Percentiles rank a stretch among this genome's conserved stretches.
phyloP scores from a whole-genome alignment of 2,329 filamentous ascomycete species.

The Claviceps sp. region DNA sequence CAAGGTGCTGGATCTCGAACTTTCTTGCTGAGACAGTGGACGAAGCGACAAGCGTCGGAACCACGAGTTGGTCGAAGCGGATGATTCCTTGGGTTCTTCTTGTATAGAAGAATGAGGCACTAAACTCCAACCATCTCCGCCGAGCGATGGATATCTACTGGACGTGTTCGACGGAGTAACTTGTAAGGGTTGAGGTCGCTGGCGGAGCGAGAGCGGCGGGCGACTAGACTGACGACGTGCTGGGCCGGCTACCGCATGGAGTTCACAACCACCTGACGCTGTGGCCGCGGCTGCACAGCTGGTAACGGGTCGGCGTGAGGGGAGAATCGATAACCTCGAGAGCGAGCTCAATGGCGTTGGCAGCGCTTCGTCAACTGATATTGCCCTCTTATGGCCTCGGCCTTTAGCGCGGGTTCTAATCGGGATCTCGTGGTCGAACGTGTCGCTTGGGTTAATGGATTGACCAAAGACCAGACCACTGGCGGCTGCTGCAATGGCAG shows the following conservation, averaged over 20 bases:
- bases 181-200: conserved; percentile 26
- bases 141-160: conserved; percentile 29
- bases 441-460: conserved; percentile 27
- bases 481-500: conserved; percentile 46
- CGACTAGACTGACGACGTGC: conserved; percentile 17
- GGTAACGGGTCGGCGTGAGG: conserved; percentile 6
- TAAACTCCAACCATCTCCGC: conserved; percentile 6
- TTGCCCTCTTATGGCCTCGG: conserved; percentile 16
- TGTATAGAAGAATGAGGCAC: conserved; percentile 13
- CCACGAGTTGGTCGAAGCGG: conserved; percentile 56
- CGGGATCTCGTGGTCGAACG: conserved; percentile 11
- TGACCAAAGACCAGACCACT: conserved; percentile 47
- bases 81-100: conserved; percentile 40
- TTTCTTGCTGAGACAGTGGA: conserved; percentile 51
- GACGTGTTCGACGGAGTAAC: conserved; percentile 25
- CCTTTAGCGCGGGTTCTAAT: conserved; percentile 4
- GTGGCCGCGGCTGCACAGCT: conserved; percentile 1
- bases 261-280: not conserved
- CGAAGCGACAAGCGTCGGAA: conserved; percentile 56
- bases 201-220: conserved; percentile 24
- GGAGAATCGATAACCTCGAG: conserved; percentile 1
- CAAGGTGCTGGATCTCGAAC: conserved; percentile 48
- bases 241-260: conserved; percentile 15
- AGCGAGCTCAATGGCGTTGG: not conserved
- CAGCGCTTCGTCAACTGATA: conserved; percentile 22